Conservation (phyloP, 2,329 filamentous ascomycete species). For the Monilinia fructicola region DNA sequence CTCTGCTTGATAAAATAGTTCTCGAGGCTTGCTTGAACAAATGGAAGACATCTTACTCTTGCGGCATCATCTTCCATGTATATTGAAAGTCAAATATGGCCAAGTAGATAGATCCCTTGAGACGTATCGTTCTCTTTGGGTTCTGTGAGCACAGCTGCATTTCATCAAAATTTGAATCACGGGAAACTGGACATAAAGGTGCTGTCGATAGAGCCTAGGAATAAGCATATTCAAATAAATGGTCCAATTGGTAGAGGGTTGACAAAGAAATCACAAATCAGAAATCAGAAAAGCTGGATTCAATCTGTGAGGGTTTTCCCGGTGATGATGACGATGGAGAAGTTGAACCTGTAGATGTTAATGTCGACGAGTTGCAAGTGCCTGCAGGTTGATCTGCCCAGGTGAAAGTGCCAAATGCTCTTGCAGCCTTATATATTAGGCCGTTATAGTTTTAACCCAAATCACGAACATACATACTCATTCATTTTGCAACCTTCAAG, state of each 20-base stretch:
- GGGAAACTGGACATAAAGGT: not conserved
- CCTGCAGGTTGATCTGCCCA: no score
- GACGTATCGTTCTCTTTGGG: not conserved
- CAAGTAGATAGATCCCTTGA: not conserved
- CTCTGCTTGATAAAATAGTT: not conserved
- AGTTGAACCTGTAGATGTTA: not conserved
- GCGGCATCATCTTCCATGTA: not conserved
- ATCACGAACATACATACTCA: no score
- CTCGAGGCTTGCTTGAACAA: not conserved
- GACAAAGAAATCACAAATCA: not conserved
- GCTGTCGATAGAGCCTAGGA: not conserved
- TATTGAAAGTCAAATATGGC: not conserved
- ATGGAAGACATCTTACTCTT: not conserved
- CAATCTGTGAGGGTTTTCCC: not conserved
- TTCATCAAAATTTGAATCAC: not conserved
- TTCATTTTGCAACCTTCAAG: not conserved
- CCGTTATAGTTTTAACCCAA: not conserved
- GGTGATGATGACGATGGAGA: not conserved
- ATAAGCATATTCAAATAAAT: not conserved
- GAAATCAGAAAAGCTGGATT: not conserved
- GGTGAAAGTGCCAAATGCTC: no score
- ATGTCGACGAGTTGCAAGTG: no score
- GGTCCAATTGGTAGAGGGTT: not conserved
- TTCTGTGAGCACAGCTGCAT: not conserved
- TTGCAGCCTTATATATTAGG: conserved; percentile 5